Percentiles rank a stretch among this genome's conserved stretches.
Evolutionary conservation across 108 stramenopile genomes (phyloP).

Genomic region (Cylindrotheca fusiformis): DNA sequence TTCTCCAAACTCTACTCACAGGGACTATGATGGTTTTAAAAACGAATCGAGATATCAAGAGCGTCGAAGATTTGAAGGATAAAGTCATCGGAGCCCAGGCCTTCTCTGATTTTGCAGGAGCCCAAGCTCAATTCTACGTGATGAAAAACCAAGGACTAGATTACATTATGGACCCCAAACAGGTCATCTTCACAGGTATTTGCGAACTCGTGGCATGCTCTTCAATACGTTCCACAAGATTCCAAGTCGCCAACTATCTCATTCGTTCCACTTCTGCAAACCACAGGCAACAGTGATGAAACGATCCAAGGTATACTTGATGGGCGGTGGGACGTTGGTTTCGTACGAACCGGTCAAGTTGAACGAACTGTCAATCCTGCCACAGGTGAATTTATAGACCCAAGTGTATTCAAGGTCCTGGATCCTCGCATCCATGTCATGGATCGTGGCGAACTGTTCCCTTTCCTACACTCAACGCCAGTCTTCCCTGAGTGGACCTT

Average conservation of each 20-base stretch:
- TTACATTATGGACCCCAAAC: slow-evolving; percentile 31
- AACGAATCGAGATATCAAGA: slow-evolving; percentile 17
- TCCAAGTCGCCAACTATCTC: neutral
- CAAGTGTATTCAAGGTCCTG: slow-evolving; percentile 22
- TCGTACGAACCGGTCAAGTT: slow-evolving; percentile 37
- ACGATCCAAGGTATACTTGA: slow-evolving; percentile 30
- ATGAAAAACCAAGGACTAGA: slow-evolving; percentile 26
- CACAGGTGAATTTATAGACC: slow-evolving; percentile 16
- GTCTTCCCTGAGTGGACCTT: slow-evolving; percentile 42
- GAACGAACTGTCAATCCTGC: slow-evolving; percentile 21
- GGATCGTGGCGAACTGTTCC: slow-evolving; percentile 31
- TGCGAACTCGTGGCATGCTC: neutral
- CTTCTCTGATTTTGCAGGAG: slow-evolving; percentile 27
- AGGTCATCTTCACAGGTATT: slow-evolving; percentile 33
- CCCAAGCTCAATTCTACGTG: slow-evolving; percentile 34
- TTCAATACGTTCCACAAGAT: neutral
- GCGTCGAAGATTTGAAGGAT: slow-evolving; percentile 25
- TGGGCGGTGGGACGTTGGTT: slow-evolving; percentile 36
- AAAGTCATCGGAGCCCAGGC: slow-evolving; percentile 24
- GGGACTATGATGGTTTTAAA: slow-evolving; percentile 10
- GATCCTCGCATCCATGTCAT: slow-evolving; percentile 12
- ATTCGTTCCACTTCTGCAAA: neutral
- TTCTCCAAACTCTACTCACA: too few relatives aligned
- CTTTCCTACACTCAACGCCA: slow-evolving; percentile 27
- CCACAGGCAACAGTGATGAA: slow-evolving; percentile 14